Percentiles rank a stretch among this genome's conserved stretches.
Conservation (phyloP, 1,284 basidiomycete genomes). For the Peniophora sp. region DNA sequence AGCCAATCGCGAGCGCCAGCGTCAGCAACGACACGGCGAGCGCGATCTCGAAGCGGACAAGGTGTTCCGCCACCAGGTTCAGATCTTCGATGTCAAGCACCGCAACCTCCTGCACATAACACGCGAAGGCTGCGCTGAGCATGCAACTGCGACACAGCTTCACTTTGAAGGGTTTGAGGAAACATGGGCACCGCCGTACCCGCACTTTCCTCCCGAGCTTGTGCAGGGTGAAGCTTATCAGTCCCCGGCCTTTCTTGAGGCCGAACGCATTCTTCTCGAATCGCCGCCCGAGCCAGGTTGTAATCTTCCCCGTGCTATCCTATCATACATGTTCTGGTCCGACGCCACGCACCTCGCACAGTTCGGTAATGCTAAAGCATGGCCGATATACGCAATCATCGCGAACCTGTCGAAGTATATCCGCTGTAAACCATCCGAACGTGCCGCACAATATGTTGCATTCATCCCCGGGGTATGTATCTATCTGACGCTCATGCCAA, state of each 20-base stretch:
- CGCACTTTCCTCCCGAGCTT: neutral
- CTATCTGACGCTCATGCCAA: too few species aligned
- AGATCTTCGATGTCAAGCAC: neutral
- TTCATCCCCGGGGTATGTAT: slow-evolving; percentile 25
- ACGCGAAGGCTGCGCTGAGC: neutral
- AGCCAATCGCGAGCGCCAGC: neutral
- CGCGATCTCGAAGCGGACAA: neutral
- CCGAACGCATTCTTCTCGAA: neutral
- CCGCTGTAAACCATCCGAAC: slow-evolving; percentile 12
- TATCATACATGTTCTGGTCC: slow-evolving; percentile 23
- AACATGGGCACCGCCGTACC: neutral
- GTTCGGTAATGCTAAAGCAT: slow-evolving; percentile 23
- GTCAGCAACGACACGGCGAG: neutral
- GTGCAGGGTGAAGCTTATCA: neutral
- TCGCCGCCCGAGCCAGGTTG: neutral
- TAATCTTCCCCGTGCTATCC: slow-evolving; percentile 9
- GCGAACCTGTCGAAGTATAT: slow-evolving; percentile 26
- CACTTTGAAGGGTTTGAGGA: neutral
- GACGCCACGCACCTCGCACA: slow-evolving; percentile 23
- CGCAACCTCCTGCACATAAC: neutral
- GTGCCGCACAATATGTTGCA: slow-evolving; percentile 20
- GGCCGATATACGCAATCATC: slow-evolving; percentile 26
- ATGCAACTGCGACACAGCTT: neutral
- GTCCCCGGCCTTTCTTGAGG: neutral
- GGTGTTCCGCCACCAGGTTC: neutral